Evolutionary conservation across 2,329 filamentous ascomycete genomes (phyloP), one percentile per base, ranked within the genome.

Genomic region (Pseudogymnoascus sp.): DNA sequence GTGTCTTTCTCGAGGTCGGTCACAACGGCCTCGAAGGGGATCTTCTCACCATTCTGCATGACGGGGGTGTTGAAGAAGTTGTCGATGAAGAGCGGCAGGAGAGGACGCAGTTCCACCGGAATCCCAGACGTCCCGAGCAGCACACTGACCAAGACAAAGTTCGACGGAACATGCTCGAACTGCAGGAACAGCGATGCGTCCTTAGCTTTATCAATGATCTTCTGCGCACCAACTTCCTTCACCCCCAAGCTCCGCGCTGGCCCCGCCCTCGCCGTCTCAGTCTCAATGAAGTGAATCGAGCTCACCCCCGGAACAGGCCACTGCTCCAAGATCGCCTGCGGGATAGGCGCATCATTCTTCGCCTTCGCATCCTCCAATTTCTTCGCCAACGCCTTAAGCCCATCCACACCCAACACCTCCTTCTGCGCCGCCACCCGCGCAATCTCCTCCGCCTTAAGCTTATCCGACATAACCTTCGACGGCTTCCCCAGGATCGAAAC

Each of bases 61-160:
- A 99, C 88, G 2, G 93, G 95, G 0, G 92, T 92, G 73, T 92
- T 93, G 81, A 98, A 99, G 79, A 98, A 96, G 72, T 93, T 95
- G 73, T 93, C 90, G 31, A 87, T 87, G 72, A 96, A 98, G 43
- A 98, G 82, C 2, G 88, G 83, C 60, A 98, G 80, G 21, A 99
- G 77, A 3, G 95, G 95, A 73, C 93, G 92, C 65, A 93, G 83
- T 67, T 93, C 85, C n/a, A 89, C 83, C 0, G 93, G 91, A 1
- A 97, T 80, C 34, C 85, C 80, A 1, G 86, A 83, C 0, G 92
- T 96, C 62, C 91, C 91, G 61, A 98, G 80, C 64, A 95, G 85
- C 21, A 98, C 77, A 60, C 86, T 88, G 65, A 98, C 83, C 70
- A 93, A 89, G 6, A 96, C 92, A 74, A 99, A 99, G 73, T 92